Evolutionary conservation across 192 early-diverging fungal species (phyloP), one percentile per base, ranked within the genome.

Genomic region (Mortierella alpina): DNA sequence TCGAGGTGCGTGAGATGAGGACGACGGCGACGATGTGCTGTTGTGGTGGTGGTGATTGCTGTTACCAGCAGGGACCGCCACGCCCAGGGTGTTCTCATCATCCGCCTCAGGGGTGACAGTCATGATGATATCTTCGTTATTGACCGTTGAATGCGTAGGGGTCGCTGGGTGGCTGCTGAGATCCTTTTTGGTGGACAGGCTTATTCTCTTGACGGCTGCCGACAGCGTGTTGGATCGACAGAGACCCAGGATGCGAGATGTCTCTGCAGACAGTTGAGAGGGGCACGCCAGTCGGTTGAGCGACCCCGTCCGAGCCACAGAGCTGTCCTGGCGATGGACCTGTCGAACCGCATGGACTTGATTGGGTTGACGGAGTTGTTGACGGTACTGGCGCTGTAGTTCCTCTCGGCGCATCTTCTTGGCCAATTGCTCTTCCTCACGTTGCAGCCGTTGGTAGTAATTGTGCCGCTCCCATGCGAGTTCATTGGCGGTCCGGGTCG

Each of bases 381-480:
- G 49, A 5, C 46, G 63, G 14, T 14, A n/a, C 18, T 54, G 31
- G n/a, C 45, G 50, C n/a, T 54, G 13, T 18, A 56, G 56, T 39
- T 58, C 23, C 48, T 59, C 57, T 7, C 46, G 63, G 14, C 40
- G 49, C 6, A 50, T 59, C 11, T 40, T 46, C 58, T 66, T 20
- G 2, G 58, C 64, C 23, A 53, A 17, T 17, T 59, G 54, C 22
- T 80, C 69, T 42, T 72, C 70, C 39, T 72, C 61, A 23, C 18
- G 42, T 20, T 80, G 77, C 31, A 63, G 60, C 18, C 68, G 63
- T 50, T 72, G 53, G 64, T 80, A 80, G 47, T 68, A 80, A 11
- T 72, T 23, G 40, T 80, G 77, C 12, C 70, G 42, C 10, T 80
- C 70, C 77, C 77, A 80, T 7, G 77, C 77, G 11, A 80, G 70